A percentile compares a stretch with the other conserved stretches of the same genome.
phyloP scores from a whole-genome alignment of 768 basidiomycete species.

The Hemileccinum impolitum region DNA sequence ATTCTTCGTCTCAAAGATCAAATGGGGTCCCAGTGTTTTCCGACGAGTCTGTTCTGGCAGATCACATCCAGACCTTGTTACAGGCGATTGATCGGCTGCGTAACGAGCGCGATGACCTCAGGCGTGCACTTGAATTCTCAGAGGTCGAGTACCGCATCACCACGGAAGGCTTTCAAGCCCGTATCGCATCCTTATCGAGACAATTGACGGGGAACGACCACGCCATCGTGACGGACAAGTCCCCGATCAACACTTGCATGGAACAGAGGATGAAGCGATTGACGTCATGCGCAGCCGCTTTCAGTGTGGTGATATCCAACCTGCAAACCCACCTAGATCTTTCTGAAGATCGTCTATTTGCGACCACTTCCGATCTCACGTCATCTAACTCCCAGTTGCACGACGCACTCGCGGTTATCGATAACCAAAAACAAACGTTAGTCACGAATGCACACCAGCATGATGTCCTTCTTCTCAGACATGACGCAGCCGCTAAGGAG shows the following conservation, averaged over 20 bases:
- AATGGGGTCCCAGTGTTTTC: conserved; percentile 4
- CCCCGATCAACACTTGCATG: not conserved
- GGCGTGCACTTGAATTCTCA: conserved; percentile 63
- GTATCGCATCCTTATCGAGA: conserved; percentile 36
- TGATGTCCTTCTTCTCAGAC: conserved; percentile 26
- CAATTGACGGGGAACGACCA: conserved; percentile 23
- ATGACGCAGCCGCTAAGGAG: conserved; percentile 32
- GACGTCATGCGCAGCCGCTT: conserved; percentile 32
- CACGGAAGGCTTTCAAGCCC: conserved; percentile 54
- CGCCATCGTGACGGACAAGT: conserved; percentile 8
- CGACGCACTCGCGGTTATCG: conserved; percentile 17
- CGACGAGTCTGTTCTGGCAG: conserved; percentile 28
- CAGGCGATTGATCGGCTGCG: conserved; percentile 65
- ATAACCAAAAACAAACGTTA: conserved; percentile 15
- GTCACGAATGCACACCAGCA: conserved; percentile 20
- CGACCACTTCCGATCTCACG: conserved; percentile 9
- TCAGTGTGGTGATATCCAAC: conserved; percentile 39
- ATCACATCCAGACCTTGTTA: conserved; percentile 54
- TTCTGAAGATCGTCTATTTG: conserved; percentile 14
- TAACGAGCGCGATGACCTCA: conserved; percentile 58
- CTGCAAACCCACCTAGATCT: conserved; percentile 30
- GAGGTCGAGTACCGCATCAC: conserved; percentile 64
- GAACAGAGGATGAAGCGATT: conserved; percentile 29
- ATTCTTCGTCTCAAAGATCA: not conserved
- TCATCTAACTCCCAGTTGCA: conserved; percentile 17